Percentiles rank a stretch among this genome's conserved stretches.
phyloP scores from a whole-genome alignment of 108 stramenopile genomes.

The Phaeodactylum tricornutum region DNA sequence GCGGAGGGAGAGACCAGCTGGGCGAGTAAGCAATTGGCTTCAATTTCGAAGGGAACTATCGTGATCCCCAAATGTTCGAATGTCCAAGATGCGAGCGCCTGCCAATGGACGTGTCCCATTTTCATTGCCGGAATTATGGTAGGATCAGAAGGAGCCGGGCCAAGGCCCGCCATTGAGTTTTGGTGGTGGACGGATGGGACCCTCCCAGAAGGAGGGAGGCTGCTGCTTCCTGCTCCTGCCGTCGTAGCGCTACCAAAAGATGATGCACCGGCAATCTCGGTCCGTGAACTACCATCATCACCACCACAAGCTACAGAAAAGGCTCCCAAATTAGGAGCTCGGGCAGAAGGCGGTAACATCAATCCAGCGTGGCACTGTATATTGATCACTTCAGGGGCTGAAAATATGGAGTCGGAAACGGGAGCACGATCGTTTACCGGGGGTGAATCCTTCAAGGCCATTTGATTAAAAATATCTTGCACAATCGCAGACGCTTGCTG shows the following conservation, averaged over 20 bases:
- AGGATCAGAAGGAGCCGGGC: too few species aligned
- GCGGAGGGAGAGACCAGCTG: neutral
- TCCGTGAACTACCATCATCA: neutral
- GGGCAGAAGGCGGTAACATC: neutral
- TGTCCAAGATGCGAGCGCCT: too few species aligned
- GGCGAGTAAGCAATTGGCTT: neutral
- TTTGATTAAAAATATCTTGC: constrained; percentile 26
- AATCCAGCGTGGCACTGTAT: neutral
- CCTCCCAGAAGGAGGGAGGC: too few species aligned
- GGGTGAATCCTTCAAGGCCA: constrained; percentile 32
- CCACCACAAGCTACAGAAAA: neutral
- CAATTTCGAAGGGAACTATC: neutral
- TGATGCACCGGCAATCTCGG: too few species aligned
- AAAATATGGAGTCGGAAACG: neutral
- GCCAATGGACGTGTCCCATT: too few species aligned
- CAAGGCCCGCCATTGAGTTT: too few species aligned
- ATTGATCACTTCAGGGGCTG: neutral
- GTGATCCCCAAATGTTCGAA: too few species aligned
- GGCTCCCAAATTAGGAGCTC: neutral
- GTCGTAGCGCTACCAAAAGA: too few species aligned
- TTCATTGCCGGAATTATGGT: too few species aligned
- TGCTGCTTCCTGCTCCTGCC: too few species aligned
- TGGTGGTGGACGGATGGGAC: too few species aligned
- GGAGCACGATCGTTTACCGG: constrained; percentile 21
- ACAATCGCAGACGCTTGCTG: too few species aligned